These are phyloP conservation scores for Cadophora sp. DNA, from an alignment of 2,329 filamentous ascomycete genomes.

Conservation along the genomic window DNA sequence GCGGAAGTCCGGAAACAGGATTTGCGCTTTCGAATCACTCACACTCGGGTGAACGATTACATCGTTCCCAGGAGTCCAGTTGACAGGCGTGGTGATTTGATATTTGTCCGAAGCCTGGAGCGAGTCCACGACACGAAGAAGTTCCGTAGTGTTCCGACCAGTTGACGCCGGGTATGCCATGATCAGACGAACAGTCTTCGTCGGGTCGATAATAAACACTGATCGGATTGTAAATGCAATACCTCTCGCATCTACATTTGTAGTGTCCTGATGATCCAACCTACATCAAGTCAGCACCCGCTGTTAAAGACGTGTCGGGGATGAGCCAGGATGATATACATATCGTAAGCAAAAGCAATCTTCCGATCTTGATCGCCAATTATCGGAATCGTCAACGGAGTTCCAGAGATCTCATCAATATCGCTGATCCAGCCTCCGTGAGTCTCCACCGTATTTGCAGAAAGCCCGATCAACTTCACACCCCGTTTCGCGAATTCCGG, in stretches of 20 bases:
- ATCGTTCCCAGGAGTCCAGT: constrained; percentile 89
- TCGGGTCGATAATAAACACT: constrained; percentile 93
- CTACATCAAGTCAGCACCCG: constrained; percentile 46
- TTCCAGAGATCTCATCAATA: constrained; percentile 78
- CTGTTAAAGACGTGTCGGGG: not conserved
- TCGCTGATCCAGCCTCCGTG: constrained; percentile 93
- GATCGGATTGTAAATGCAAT: constrained; percentile 94
- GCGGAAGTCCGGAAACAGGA: constrained; percentile 81
- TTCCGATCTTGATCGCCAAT: constrained; percentile 82
- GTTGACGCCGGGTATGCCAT: constrained; percentile 93
- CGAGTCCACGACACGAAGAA: constrained; percentile 79
- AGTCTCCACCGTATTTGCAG: constrained; percentile 82
- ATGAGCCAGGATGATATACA: constrained; percentile 57
- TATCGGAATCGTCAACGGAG: constrained; percentile 76
- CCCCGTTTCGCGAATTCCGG: constrained; percentile 85
- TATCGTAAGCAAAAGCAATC: constrained; percentile 79
- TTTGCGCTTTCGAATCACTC: constrained; percentile 83
- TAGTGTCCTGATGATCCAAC: constrained; percentile 81
- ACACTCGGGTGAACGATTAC: constrained; percentile 89
- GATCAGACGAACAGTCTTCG: constrained; percentile 91
- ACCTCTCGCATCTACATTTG: constrained; percentile 81
- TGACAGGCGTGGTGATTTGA: constrained; percentile 86
- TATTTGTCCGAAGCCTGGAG: constrained; percentile 87
- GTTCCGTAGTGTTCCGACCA: constrained; percentile 81
- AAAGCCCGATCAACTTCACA: constrained; percentile 90